Evolutionary conservation across 2,329 filamentous ascomycete species (phyloP).

Genomic region (Cephalotrichum gorgonifer): DNA sequence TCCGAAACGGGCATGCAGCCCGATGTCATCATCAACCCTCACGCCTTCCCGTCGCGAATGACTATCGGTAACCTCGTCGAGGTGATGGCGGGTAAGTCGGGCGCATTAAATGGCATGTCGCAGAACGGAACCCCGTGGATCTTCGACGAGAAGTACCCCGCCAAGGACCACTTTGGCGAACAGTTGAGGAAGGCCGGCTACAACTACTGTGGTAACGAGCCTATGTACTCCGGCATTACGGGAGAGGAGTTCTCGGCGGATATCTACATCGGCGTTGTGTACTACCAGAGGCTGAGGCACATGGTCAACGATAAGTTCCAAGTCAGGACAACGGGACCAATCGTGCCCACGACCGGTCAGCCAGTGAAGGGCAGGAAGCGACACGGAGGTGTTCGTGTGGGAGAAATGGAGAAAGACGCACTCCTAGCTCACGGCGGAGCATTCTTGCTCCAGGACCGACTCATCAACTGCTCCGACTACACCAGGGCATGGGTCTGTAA

Average conservation of each 20-base stretch:
- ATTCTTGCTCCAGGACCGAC: conserved; percentile 85
- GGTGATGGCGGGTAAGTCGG: conserved; percentile 89
- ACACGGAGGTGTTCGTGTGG: conserved; percentile 96
- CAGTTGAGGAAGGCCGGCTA: conserved; percentile 92
- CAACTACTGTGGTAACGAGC: conserved; percentile 97
- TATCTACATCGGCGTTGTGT: conserved; percentile 94
- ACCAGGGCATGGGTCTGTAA: conserved; percentile 83
- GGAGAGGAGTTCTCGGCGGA: conserved; percentile 89
- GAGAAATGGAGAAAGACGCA: conserved; percentile 97
- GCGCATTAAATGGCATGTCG: conserved; percentile 86
- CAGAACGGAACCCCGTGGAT: conserved; percentile 94
- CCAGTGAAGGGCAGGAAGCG: conserved; percentile 95
- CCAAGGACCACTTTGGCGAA: conserved; percentile 89
- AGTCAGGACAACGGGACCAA: conserved; percentile 87
- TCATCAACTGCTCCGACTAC: conserved; percentile 97
- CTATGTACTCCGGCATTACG: conserved; percentile 96
- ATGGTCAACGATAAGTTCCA: conserved; percentile 99
- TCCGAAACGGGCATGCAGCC: conserved; percentile 93
- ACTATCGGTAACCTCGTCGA: conserved; percentile 99
- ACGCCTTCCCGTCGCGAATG: conserved; percentile 99
- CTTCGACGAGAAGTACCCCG: conserved; percentile 86
- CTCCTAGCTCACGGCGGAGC: conserved; percentile 91
- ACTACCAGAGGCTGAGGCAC: conserved; percentile 95
- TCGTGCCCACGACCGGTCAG: conserved; percentile 83
- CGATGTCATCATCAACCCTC: conserved; percentile 97